Evolutionary conservation across 2,329 filamentous ascomycete species (phyloP), one percentile per base, ranked within the genome.

Genomic region (Pseudogymnoascus sp.): DNA sequence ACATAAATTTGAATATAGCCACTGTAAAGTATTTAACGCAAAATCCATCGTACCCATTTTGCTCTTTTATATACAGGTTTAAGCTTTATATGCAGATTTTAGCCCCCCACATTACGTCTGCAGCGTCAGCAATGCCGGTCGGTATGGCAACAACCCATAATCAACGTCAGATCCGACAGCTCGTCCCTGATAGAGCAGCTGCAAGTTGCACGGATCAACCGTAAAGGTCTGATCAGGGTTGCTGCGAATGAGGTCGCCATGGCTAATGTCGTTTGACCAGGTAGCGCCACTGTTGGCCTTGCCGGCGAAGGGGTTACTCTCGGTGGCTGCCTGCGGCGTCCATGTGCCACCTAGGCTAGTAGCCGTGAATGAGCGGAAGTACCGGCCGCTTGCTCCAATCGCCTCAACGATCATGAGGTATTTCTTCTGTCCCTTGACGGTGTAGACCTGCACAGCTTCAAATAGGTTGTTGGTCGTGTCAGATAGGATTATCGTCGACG

Each of bases 341-440:
- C 86, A 89, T 3, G 72, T 61, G 7, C 86, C 86, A 38, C 72
- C 70, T 7, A 89, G 77, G 68, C 76, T 82, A 46, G 75, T 79
- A 12, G 86, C 82, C 0, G 84, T 88, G 76, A 85, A 89, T 0
- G 84, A 87, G 63, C 86, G 84, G 81, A 89, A 88, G 74, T 83
- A 89, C 2, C 86, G 80, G 0, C 85, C 85, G 33, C 78, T 74
- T 0, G 72, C 38, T 0, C 86, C 85, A 46, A 83, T 81, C 0
- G 83, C 78, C 72, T 89, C 86, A 35, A 89, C 84, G n/a, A 89
- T 80, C 83, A 89, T 88, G 63, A 89, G 81, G 73, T 88, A 89
- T 66, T 80, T 61, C 66, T 77, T 77, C 67, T 81, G 76, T 28
- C 81, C 82, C 33, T 78, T 53, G 63, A 88, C 69, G 1, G 79